These are phyloP conservation scores for Boletus fagicola DNA, from an alignment of 768 basidiomycete genomes.

Conservation along the genomic window DNA sequence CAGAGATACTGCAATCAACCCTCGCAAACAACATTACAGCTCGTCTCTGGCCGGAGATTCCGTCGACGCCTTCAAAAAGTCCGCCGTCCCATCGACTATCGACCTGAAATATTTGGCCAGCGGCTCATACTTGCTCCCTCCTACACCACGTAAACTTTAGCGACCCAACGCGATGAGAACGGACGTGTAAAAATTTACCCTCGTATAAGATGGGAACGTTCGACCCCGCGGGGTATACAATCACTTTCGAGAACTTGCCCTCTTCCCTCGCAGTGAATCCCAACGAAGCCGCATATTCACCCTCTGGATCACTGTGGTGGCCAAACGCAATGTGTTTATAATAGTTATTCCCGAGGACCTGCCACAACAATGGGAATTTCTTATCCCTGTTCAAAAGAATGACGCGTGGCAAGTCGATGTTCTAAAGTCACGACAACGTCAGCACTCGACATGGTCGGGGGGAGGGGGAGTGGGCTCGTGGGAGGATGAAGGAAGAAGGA, in stretches of 20 bases:
- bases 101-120: constrained; percentile 73
- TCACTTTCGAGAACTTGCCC: constrained; percentile 59
- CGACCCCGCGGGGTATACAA: constrained; percentile 66
- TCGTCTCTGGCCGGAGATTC: constrained; percentile 36
- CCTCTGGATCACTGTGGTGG: constrained; percentile 64
- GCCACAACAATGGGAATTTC: constrained; percentile 76
- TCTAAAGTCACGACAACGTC: constrained; percentile 24
- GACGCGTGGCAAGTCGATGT: constrained; percentile 48
- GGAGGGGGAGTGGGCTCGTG: neutral
- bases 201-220: constrained; percentile 59
- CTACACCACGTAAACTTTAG: constrained; percentile 35
- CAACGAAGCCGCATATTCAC: constrained; percentile 52
- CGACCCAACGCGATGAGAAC: neutral
- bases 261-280: constrained; percentile 55
- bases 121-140: constrained; percentile 69
- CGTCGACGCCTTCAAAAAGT: constrained; percentile 44
- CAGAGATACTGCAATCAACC: constrained; percentile 1
- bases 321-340: constrained; percentile 59
- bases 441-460: neutral
- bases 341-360: constrained; percentile 74
- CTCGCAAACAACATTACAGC: constrained; percentile 20
- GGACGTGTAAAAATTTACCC: constrained; percentile 42
- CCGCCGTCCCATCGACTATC: constrained; percentile 63
- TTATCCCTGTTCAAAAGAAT: constrained; percentile 75
- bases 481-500: neutral